Evolutionary conservation across 495 filamentous ascomycete genomes (phyloP).

Genomic region (Aspergillus bridgeri): DNA sequence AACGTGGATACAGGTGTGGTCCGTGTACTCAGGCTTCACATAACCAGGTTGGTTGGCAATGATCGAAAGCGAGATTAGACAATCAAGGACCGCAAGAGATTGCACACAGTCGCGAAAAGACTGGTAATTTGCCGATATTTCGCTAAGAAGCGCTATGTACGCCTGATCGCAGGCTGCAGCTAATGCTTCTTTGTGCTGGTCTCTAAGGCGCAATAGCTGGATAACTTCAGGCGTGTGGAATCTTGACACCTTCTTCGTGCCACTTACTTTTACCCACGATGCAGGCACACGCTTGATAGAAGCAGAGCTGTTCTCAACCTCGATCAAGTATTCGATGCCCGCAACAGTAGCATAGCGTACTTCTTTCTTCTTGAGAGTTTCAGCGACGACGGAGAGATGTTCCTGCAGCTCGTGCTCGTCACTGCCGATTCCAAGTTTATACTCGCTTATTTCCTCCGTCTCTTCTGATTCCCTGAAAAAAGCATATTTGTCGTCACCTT

Average conservation of each 20-base stretch:
- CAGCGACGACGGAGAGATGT: slow-evolving; percentile 67
- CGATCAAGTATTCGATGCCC: slow-evolving; percentile 92
- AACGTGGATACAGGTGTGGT: slow-evolving; percentile 67
- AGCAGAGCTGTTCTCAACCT: slow-evolving; percentile 69
- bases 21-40: slow-evolving; percentile 75
- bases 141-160: slow-evolving; percentile 62
- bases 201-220: slow-evolving; percentile 76
- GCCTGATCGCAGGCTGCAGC: slow-evolving; percentile 91
- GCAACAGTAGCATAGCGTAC: slow-evolving; percentile 76
- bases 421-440: slow-evolving; percentile 87
- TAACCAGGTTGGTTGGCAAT: slow-evolving; percentile 87
- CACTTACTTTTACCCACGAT: slow-evolving; percentile 89
- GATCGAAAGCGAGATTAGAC: slow-evolving; percentile 78
- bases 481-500: slow-evolving; percentile 82
- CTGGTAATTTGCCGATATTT: slow-evolving; percentile 81
- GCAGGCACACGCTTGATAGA: slow-evolving; percentile 83
- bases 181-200: slow-evolving; percentile 91
- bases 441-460: slow-evolving; percentile 76
- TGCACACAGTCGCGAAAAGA: slow-evolving; percentile 82
- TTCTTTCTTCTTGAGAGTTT: slow-evolving; percentile 63
- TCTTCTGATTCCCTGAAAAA: slow-evolving; percentile 90
- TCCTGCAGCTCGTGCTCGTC: slow-evolving; percentile 84
- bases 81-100: slow-evolving; percentile 84
- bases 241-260: slow-evolving; percentile 86
- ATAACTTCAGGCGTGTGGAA: slow-evolving; percentile 94